Percentiles rank a stretch among this genome's conserved stretches.
Evolutionary conservation across 2,329 filamentous ascomycete genomes (phyloP).

Genomic region (Phaeosphaeria sp.): DNA sequence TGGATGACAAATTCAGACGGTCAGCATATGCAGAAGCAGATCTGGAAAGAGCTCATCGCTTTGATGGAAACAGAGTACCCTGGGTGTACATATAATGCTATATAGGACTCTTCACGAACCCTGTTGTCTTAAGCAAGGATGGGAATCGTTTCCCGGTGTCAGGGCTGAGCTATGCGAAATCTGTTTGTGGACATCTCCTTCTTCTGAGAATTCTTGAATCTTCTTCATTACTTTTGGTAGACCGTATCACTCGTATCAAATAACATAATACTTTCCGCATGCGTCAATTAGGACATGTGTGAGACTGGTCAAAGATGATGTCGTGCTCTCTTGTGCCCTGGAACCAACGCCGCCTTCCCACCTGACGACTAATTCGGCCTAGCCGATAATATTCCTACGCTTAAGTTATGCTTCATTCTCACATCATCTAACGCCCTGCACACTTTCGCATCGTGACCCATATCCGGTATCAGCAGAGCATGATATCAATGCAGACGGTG

Average conservation of each 20-base stretch:
- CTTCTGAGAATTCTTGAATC: too few species aligned
- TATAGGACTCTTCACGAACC: background rate
- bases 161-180: background rate
- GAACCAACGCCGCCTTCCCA: background rate
- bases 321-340: background rate
- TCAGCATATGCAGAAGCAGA: constrained; percentile 9
- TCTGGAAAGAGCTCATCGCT: constrained; percentile 14
- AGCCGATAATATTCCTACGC: background rate
- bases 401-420: background rate
- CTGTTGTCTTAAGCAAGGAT: background rate
- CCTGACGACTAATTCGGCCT: background rate
- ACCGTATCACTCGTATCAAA: too few species aligned
- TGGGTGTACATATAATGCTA: background rate
- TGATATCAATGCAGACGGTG: background rate
- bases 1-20: constrained; percentile 13
- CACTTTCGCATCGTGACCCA: background rate
- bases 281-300: too few species aligned
- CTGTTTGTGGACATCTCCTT: too few species aligned
- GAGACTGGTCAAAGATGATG: background rate
- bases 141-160: too few species aligned
- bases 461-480: background rate
- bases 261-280: too few species aligned
- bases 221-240: too few species aligned
- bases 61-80: constrained; percentile 5
- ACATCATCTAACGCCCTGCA: background rate